A percentile compares a stretch with the other conserved stretches of the same genome.
phyloP scores from a whole-genome alignment of 495 filamentous ascomycete genomes.

The Penicillium antarcticum region DNA sequence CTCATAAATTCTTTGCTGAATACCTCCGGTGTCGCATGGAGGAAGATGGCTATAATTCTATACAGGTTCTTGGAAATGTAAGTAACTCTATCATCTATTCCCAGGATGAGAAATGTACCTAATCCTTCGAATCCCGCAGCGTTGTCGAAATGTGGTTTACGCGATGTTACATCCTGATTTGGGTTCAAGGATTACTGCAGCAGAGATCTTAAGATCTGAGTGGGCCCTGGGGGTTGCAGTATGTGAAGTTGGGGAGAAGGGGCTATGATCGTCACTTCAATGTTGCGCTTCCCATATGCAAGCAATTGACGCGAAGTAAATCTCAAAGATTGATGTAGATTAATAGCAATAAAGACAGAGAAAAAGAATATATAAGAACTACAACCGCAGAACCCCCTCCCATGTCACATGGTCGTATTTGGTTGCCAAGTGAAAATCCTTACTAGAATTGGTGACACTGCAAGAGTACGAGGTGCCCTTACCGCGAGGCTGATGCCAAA shows the following conservation, averaged over 20 bases:
- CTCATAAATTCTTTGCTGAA: neutral
- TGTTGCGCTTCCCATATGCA: neutral
- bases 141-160: conserved; percentile 89
- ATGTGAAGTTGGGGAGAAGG: conserved; percentile 84
- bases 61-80: neutral
- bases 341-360: no score
- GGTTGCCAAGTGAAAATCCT: no score
- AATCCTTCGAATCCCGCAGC: neutral
- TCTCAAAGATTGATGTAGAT: no score
- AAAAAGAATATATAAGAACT: no score
- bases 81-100: neutral
- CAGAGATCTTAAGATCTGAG: conserved; percentile 84
- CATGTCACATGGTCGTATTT: no score
- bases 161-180: conserved; percentile 84
- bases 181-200: conserved; percentile 76
- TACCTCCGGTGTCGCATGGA: neutral
- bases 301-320: no score
- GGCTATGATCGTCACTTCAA: conserved; percentile 20
- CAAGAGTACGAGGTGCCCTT: no score
- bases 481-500: no score
- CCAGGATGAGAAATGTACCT: conserved; percentile 30
- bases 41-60: neutral
- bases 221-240: conserved; percentile 87
- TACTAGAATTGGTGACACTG: no score
- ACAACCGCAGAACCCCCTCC: no score